phyloP scores from a whole-genome alignment of 768 basidiomycete genomes.

The Collybia nuda region DNA sequence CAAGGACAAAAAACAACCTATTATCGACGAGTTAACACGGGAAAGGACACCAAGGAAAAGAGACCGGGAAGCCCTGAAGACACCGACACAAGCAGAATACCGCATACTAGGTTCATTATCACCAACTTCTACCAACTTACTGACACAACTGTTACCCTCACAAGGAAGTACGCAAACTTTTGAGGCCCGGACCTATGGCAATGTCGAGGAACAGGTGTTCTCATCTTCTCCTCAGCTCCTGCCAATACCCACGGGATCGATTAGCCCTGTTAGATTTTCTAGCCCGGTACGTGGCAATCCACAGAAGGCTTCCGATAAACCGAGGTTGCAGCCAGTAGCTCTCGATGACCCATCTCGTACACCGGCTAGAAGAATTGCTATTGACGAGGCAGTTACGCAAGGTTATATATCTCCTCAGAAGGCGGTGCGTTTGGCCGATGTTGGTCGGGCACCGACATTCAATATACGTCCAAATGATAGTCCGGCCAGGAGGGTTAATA shows the following conservation, averaged over 20 bases:
- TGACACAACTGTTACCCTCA: slow-evolving; percentile 35
- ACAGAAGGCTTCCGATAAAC: slow-evolving; percentile 31
- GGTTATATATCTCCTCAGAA: slow-evolving; percentile 53
- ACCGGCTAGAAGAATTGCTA: slow-evolving; percentile 65
- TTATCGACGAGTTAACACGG: background rate
- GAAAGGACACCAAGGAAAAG: background rate
- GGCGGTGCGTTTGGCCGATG: slow-evolving; percentile 23
- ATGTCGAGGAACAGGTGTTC: background rate
- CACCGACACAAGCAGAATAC: slow-evolving; percentile 15
- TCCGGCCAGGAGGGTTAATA: slow-evolving; percentile 39
- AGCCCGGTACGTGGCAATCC: slow-evolving; percentile 11
- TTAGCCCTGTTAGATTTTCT: slow-evolving; percentile 18
- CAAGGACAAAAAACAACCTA: too few relatives aligned
- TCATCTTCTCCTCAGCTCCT: slow-evolving; percentile 12
- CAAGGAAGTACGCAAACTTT: background rate
- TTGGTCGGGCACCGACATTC: slow-evolving; percentile 22
- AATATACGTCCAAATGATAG: slow-evolving; percentile 33
- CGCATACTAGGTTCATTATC: slow-evolving; percentile 58
- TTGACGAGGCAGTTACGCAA: slow-evolving; percentile 48
- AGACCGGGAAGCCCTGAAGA: background rate
- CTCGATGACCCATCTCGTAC: slow-evolving; percentile 45
- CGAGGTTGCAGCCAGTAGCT: slow-evolving; percentile 23
- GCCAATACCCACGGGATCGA: slow-evolving; percentile 10
- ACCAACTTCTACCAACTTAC: slow-evolving; percentile 49
- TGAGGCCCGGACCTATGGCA: background rate